A percentile compares a stretch with the other conserved stretches of the same genome.
These are phyloP conservation scores for Endocarpon pusillum DNA, from an alignment of 495 filamentous ascomycete genomes.

Conservation along the genomic window DNA sequence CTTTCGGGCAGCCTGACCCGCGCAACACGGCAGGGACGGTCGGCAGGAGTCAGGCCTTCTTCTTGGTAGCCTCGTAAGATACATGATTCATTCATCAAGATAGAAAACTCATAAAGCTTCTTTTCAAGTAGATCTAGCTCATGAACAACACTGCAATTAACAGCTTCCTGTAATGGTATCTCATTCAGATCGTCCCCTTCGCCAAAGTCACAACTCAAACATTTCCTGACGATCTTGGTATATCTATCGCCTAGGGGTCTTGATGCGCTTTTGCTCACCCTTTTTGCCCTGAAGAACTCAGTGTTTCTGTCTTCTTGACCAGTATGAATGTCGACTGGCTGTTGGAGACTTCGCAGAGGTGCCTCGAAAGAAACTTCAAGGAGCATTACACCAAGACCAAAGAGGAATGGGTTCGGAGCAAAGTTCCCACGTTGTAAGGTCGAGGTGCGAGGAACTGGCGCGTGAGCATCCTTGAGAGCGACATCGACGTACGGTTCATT, in stretches of 20 bases:
- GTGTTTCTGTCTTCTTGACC: slow-evolving; percentile 8
- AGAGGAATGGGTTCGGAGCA: slow-evolving; percentile 12
- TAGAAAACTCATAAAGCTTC: too few relatives aligned
- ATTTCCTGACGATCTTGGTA: slow-evolving; percentile 16
- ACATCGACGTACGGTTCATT: not conserved
- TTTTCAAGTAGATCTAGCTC: slow-evolving; percentile 14
- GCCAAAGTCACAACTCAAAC: slow-evolving; percentile 22
- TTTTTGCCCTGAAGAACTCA: slow-evolving; percentile 15
- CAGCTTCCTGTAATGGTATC: slow-evolving; percentile 13
- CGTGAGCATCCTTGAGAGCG: not conserved
- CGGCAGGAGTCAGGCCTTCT: too few relatives aligned
- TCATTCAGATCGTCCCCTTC: slow-evolving; percentile 15
- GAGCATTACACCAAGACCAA: slow-evolving; percentile 15
- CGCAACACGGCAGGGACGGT: too few relatives aligned
- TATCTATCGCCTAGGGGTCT: slow-evolving; percentile 7
- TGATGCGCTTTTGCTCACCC: slow-evolving; percentile 5
- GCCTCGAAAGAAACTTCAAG: slow-evolving; percentile 15
- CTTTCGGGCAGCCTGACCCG: too few relatives aligned
- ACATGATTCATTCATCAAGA: too few relatives aligned
- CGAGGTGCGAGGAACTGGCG: not conserved
- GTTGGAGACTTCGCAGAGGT: slow-evolving; percentile 9
- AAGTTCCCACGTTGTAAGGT: slow-evolving; percentile 1
- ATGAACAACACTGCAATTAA: slow-evolving; percentile 19
- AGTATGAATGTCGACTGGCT: slow-evolving; percentile 4
- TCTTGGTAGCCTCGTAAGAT: too few relatives aligned